Conservation (phyloP, 2,329 filamentous ascomycete genomes). For the Aspergillus sp. region DNA sequence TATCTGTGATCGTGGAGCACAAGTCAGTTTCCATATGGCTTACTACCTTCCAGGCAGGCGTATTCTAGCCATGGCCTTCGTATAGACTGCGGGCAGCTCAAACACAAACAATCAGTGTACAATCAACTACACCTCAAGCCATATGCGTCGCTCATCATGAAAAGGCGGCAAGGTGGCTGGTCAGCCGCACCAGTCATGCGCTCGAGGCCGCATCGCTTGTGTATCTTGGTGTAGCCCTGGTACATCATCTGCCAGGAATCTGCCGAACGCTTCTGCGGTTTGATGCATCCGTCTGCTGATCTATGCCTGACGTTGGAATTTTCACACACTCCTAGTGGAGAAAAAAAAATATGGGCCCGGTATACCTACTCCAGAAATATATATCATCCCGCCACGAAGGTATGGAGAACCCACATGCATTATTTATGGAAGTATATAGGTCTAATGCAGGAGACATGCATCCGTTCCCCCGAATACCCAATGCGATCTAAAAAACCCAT, state of each 20-base stretch:
- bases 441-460: background rate
- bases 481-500: background rate
- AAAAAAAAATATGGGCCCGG: too few species aligned
- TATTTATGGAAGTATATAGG: background rate
- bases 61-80: background rate
- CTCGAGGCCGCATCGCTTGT: conserved; percentile 9
- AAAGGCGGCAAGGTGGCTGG: background rate
- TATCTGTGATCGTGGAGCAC: too few species aligned
- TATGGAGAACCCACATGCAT: background rate
- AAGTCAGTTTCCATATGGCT: too few species aligned
- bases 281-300: background rate
- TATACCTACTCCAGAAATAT: too few species aligned
- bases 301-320: too few species aligned
- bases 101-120: too few species aligned
- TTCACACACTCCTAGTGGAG: too few species aligned
- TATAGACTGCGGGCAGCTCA: too few species aligned
- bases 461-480: conserved; percentile 2
- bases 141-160: too few species aligned
- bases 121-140: too few species aligned
- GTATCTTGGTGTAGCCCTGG: conserved; percentile 7
- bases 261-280: background rate
- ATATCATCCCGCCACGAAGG: too few species aligned
- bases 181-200: conserved; percentile 19
- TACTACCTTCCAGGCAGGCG: too few species aligned
- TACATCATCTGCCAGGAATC: background rate